Evolutionary conservation across 148 eudicot species (phyloP).

Genomic region (Rhododendron molle): DNA sequence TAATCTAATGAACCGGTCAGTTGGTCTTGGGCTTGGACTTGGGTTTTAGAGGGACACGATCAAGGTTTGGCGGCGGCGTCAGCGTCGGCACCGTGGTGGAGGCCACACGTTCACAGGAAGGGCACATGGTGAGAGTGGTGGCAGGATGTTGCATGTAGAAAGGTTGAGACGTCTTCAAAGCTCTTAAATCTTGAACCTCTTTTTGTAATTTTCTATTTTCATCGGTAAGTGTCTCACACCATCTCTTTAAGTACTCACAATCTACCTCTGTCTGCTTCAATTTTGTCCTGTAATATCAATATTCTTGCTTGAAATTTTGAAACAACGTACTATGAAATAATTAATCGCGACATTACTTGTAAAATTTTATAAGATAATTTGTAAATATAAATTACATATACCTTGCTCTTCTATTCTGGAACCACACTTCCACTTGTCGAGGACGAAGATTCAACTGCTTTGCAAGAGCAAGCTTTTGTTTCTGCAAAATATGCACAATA

Average conservation of each 20-base stretch:
- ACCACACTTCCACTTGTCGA: constrained; percentile 97
- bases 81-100: constrained; percentile 27
- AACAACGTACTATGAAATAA: too few relatives aligned
- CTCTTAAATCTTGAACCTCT: constrained; percentile 85
- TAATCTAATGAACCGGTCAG: constrained; percentile 7
- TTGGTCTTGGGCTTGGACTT: constrained; percentile 18
- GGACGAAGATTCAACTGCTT: constrained; percentile 80
- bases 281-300: constrained; percentile 57
- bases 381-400: constrained; percentile 15
- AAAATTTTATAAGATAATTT: too few relatives aligned
- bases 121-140: constrained; percentile 94
- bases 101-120: constrained; percentile 80
- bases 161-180: constrained; percentile 69
- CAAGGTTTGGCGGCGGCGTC: constrained; percentile 14
- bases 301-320: neutral
- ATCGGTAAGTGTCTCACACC: constrained; percentile 82
- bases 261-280: constrained; percentile 98
- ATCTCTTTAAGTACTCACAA: constrained; percentile 85
- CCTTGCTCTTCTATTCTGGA: constrained; percentile 95
- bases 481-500: constrained; percentile 40
- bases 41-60: constrained; percentile 21
- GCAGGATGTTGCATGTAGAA: constrained; percentile 78
- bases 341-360: too few relatives aligned
- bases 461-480: constrained; percentile 77
- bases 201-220: constrained; percentile 85